Evolutionary conservation across 2,329 filamentous ascomycete species (phyloP).

Genomic region (Colletotrichum shisoi): DNA sequence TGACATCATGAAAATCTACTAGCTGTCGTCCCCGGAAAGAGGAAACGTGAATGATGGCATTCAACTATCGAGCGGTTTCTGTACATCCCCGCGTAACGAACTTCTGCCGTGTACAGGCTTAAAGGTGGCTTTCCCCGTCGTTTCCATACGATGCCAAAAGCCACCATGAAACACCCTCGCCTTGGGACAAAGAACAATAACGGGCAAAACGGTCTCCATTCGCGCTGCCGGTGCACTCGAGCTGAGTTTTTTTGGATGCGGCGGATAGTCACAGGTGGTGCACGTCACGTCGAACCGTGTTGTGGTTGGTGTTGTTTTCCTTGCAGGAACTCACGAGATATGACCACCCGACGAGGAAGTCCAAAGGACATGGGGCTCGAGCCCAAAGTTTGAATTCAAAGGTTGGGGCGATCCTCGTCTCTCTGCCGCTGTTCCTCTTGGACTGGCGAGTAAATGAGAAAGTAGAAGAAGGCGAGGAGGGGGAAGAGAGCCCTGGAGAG

Average conservation of each 20-base stretch:
- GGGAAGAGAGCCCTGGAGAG: neutral
- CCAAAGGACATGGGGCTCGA: constrained; percentile 1
- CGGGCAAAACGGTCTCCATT: neutral
- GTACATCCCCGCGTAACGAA: neutral
- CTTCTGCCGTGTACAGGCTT: neutral
- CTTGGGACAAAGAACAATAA: constrained; percentile 18
- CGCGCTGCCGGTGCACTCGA: neutral
- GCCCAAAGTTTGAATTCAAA: constrained; percentile 7
- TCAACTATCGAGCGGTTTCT: constrained; percentile 2
- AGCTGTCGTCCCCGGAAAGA: neutral
- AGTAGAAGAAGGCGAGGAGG: too few species aligned
- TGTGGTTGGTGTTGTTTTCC: constrained; percentile 1
- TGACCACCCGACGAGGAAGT: neutral
- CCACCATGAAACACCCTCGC: constrained; percentile 3
- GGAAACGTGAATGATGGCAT: neutral
- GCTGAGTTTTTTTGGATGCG: neutral
- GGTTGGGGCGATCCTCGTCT: neutral
- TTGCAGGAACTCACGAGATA: constrained; percentile 7
- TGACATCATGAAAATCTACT: neutral
- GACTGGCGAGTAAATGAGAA: neutral
- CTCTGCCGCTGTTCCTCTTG: neutral
- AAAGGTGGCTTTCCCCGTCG: neutral
- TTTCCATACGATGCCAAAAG: constrained; percentile 5
- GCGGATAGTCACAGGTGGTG: constrained; percentile 19
- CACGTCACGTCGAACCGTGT: constrained; percentile 1